Conservation (phyloP, 805 yeast genomes). For the Yamadazyma sp. region DNA sequence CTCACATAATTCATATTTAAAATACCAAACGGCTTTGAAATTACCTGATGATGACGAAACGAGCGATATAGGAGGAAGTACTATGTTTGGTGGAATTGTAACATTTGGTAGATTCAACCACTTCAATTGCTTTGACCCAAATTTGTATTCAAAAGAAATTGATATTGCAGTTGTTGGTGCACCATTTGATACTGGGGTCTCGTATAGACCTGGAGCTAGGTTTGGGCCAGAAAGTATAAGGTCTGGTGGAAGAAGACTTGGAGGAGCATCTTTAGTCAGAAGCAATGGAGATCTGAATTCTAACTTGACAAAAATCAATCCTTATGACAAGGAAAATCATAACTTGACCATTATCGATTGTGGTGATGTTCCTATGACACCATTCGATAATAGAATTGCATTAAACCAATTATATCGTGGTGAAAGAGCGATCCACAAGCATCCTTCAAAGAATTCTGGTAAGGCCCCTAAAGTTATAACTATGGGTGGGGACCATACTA, state of each 20-base stretch:
- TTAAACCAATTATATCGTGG: slow-evolving; percentile 61
- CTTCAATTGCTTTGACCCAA: slow-evolving; percentile 40
- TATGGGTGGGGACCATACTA: slow-evolving; percentile 62
- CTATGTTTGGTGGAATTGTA: slow-evolving; percentile 48
- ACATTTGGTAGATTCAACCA: slow-evolving; percentile 52
- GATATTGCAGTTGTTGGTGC: slow-evolving; percentile 61
- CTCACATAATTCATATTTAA: slow-evolving; percentile 12
- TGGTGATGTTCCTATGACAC: slow-evolving; percentile 67
- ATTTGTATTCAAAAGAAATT: slow-evolving; percentile 9
- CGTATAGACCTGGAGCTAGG: slow-evolving; percentile 56
- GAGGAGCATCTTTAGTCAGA: slow-evolving; percentile 27
- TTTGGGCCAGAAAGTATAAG: slow-evolving; percentile 58
- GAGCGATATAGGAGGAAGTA: slow-evolving; percentile 20
- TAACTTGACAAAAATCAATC: slow-evolving; percentile 44
- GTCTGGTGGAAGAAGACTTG: slow-evolving; percentile 44
- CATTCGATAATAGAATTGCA: slow-evolving; percentile 64
- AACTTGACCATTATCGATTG: slow-evolving; percentile 56
- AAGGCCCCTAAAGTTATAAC: slow-evolving; percentile 39
- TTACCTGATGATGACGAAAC: slow-evolving; percentile 37
- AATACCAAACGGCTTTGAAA: slow-evolving; percentile 17
- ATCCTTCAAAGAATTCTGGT: slow-evolving; percentile 8
- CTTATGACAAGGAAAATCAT: slow-evolving; percentile 44
- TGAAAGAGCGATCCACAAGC: slow-evolving; percentile 39
- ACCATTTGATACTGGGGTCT: slow-evolving; percentile 57
- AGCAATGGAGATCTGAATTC: slow-evolving; percentile 33